Conservation (phyloP, 192 early-diverging fungal genomes). For the Rhizophagus prolifer region DNA sequence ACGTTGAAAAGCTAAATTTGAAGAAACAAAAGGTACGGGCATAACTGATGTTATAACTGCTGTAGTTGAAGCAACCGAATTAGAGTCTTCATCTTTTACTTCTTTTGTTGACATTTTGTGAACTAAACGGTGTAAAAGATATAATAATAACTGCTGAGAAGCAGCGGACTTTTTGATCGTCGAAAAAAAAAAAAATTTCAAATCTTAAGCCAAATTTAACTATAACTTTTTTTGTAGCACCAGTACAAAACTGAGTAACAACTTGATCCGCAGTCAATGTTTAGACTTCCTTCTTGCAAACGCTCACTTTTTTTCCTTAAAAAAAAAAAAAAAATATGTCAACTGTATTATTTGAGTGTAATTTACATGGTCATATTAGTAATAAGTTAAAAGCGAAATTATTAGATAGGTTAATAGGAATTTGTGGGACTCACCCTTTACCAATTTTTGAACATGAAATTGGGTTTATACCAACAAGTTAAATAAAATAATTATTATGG, state of each 20-base stretch:
- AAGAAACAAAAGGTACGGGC: background rate
- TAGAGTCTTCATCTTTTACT: background rate
- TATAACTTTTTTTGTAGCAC: too few species aligned
- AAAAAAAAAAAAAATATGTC: constrained; percentile 29
- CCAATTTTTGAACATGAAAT: constrained; percentile 69
- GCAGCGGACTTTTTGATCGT: too few species aligned
- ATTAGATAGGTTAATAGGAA: constrained; percentile 62
- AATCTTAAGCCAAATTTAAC: too few species aligned
- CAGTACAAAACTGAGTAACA: too few species aligned
- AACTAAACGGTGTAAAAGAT: background rate
- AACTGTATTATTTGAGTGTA: constrained; percentile 44
- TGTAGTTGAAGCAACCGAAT: background rate
- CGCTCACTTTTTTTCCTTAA: too few species aligned
- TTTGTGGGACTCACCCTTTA: constrained; percentile 63
- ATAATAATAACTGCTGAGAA: too few species aligned
- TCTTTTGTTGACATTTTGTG: background rate
- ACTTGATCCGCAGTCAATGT: too few species aligned
- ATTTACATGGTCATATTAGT: constrained; percentile 53
- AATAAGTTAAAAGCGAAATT: constrained; percentile 50
- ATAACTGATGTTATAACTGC: too few species aligned
- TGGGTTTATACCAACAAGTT: constrained; percentile 62
- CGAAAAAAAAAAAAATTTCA: too few species aligned
- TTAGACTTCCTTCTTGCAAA: too few species aligned
- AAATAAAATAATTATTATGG: background rate
- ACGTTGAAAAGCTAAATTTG: background rate